Conservation (phyloP, 1,139 yeast species). For the Zhuliangozyma blackwelliae region DNA sequence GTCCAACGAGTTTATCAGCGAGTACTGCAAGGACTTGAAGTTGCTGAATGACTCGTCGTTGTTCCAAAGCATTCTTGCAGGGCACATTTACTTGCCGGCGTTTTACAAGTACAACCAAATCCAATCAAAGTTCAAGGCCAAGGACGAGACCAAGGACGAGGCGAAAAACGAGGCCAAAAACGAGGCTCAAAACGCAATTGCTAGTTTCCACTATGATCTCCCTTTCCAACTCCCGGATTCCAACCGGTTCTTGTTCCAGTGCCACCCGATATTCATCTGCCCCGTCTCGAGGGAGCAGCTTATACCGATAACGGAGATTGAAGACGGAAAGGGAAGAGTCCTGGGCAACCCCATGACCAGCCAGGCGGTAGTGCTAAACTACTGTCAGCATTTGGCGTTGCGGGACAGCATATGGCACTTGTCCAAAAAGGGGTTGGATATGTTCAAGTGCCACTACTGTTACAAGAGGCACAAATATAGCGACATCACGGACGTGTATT, state of each 20-base stretch:
- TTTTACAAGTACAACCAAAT: conserved; percentile 62
- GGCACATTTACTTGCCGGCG: conserved; percentile 67
- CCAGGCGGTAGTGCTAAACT: conserved; percentile 43
- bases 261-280: conserved; percentile 86
- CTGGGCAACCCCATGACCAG: conserved; percentile 15
- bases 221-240: conserved; percentile 45
- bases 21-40: conserved; percentile 60
- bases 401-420: conserved; percentile 46
- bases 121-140: conserved; percentile 31
- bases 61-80: conserved; percentile 63
- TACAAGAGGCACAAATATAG: conserved; percentile 42
- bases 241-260: conserved; percentile 41
- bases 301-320: conserved; percentile 29
- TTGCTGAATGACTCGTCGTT: conserved; percentile 70
- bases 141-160: conserved; percentile 32
- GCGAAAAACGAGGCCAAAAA: conserved; percentile 22
- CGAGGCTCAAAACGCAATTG: conserved; percentile 34
- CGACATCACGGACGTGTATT: conserved; percentile 42
- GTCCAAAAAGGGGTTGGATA: conserved; percentile 38
- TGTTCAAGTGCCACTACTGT: conserved; percentile 47
- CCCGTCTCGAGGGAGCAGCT: conserved; percentile 85
- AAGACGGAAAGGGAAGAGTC: conserved; percentile 13
- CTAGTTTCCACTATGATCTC: conserved; percentile 30
- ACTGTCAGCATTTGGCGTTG: conserved; percentile 43
- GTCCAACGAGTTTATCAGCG: conserved; percentile 56